Conservation (phyloP, 1,284 basidiomycete genomes). For the Rhodotorula sp. region DNA sequence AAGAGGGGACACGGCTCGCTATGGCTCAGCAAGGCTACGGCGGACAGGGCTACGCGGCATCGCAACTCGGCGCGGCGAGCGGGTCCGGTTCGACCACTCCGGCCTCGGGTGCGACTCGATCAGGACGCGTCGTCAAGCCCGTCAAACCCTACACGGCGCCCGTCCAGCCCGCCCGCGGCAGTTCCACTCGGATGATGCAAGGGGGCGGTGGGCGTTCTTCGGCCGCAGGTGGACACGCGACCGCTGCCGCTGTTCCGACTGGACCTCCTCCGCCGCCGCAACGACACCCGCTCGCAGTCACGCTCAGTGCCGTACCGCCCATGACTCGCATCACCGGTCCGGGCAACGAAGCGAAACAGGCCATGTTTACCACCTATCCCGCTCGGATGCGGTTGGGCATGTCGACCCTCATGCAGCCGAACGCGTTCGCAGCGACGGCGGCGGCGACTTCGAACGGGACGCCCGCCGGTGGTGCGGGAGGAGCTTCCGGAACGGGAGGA, state of each 20-base stretch:
- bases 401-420: constrained; percentile 86
- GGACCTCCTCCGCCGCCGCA: constrained; percentile 15
- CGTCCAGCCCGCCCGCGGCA: constrained; percentile 8
- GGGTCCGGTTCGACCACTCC: constrained; percentile 19
- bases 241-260: background rate
- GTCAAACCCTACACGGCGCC: constrained; percentile 18
- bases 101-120: constrained; percentile 15
- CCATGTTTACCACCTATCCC: constrained; percentile 77
- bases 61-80: background rate
- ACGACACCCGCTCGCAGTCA: constrained; percentile 16
- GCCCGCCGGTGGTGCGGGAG: background rate
- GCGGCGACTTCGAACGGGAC: background rate
- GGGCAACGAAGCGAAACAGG: constrained; percentile 57
- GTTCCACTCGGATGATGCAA: background rate
- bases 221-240: background rate
- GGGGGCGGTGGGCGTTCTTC: background rate
- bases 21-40: constrained; percentile 12
- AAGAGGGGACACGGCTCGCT: too few species aligned
- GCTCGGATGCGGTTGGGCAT: constrained; percentile 90
- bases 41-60: background rate
- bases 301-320: constrained; percentile 27
- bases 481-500: constrained; percentile 1
- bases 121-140: constrained; percentile 32
- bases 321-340: constrained; percentile 31
- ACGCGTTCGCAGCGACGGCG: constrained; percentile 38